These are phyloP conservation scores for Sugiyamaella grinbergsii DNA, from an alignment of 1,139 yeast species.

Conservation along the genomic window DNA sequence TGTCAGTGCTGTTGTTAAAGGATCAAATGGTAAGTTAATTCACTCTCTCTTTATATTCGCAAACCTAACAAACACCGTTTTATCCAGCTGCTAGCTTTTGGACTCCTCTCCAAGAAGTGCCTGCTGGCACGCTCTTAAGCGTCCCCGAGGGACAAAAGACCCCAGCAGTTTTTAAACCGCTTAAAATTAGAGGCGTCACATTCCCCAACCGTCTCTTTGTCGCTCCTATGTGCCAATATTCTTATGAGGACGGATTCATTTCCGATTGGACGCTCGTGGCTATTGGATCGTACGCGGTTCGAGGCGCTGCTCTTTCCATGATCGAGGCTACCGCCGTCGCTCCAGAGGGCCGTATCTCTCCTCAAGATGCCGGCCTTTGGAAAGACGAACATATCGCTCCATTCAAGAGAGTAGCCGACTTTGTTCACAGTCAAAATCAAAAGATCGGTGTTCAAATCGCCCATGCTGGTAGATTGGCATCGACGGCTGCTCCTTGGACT, in stretches of 20 bases:
- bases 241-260: conserved; percentile 47
- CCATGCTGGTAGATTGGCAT: conserved; percentile 57
- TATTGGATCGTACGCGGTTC: conserved; percentile 36
- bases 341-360: conserved; percentile 47
- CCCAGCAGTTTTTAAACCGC: conserved; percentile 48
- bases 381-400: conserved; percentile 53
- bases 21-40: conserved; percentile 11
- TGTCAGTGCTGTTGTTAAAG: conserved; percentile 11
- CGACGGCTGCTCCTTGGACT: conserved; percentile 18
- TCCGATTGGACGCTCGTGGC: conserved; percentile 48
- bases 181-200: conserved; percentile 44
- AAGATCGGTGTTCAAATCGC: conserved; percentile 56
- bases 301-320: conserved; percentile 58
- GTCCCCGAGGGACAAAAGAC: conserved; percentile 21
- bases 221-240: conserved; percentile 63
- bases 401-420: conserved; percentile 54
- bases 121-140: conserved; percentile 35
- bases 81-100: conserved; percentile 13
- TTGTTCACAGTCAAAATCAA: conserved; percentile 56
- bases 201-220: conserved; percentile 55
- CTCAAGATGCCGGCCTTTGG: conserved; percentile 55
- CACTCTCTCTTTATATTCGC: too few species aligned
- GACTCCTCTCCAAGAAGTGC: conserved; percentile 34
- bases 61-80: too few species aligned
- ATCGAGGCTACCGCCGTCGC: conserved; percentile 56